Evolutionary conservation across 768 basidiomycete species (phyloP), one percentile per base, ranked within the genome.

Genomic region (Pleurotus citrinopileatus): DNA sequence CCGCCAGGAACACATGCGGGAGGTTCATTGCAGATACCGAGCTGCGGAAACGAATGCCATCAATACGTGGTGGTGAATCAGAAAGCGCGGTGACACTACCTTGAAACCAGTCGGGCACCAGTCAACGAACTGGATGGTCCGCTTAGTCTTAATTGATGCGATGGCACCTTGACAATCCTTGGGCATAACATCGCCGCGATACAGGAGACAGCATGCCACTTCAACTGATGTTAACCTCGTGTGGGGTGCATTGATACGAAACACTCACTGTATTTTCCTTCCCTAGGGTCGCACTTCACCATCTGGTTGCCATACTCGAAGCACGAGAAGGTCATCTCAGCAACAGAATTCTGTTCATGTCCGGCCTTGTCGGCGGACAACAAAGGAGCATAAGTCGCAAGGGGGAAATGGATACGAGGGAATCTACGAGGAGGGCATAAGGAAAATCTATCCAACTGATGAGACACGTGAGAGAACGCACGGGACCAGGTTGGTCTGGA

Each of bases 61-160:
- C 10, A 1, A 7, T 54, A 65, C 67, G 55, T 65, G 40, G 48
- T 32, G 26, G 25, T 23, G 23, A n/a, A 28, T 46, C 38, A 36
- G n/a, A 22, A 4, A 13, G 22, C 5, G 36, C 3, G 37, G 23
- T 34, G 42, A 47, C 10, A 45, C 43, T n/a, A 81, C 80, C 75
- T 95, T 95, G 87, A 95, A 96, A 58, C 95, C 96, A 65, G 96
- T 98, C 32, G 91, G 91, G 72, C 92, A 94, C 95, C 95, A 98
- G 67, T 97, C 95, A 57, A 98, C 95, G 69, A 96, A 97, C 65
- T 96, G 94, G 65, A 98, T 97, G 22, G 96, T 97, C 60, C 90
- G 85, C 82, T 95, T 98, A 54, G 94, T 98, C 81, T 95, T 97
- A 79, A 98, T 92, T 60, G 80, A 87, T 38, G 91, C 84, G 62